Percentiles rank a stretch among this genome's conserved stretches.
Evolutionary conservation across 2,329 filamentous ascomycete genomes (phyloP).

Genomic region (Diaporthe eres): DNA sequence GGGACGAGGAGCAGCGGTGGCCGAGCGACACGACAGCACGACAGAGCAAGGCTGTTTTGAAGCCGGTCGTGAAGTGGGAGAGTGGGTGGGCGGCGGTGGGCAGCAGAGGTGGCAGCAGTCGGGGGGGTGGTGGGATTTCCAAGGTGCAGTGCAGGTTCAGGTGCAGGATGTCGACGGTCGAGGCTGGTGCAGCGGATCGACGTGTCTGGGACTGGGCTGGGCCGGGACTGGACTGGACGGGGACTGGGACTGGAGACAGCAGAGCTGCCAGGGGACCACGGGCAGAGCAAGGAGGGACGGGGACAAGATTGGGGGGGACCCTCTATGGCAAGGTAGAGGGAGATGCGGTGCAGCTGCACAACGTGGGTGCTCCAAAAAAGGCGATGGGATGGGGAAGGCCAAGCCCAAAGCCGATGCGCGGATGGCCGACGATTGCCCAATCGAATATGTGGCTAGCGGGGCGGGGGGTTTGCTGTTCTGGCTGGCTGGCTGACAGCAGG

Average conservation of each 20-base stretch:
- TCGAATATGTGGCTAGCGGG: conserved; percentile 13
- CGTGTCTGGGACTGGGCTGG: conserved; percentile 36
- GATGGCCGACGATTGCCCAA: conserved; percentile 22
- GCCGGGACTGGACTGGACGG: conserved; percentile 14
- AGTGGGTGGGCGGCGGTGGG: conserved; percentile 30
- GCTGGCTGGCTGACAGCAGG: conserved; percentile 10
- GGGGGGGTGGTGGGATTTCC: conserved; percentile 11
- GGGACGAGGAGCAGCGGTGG: conserved; percentile 20
- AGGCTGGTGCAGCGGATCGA: conserved; percentile 34
- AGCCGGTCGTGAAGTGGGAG: conserved; percentile 29
- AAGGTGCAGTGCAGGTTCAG: conserved; percentile 10
- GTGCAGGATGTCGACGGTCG: conserved; percentile 33
- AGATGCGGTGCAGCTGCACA: not conserved
- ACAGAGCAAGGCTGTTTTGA: conserved; percentile 32
- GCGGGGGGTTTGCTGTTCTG: not conserved
- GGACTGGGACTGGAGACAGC: conserved; percentile 32
- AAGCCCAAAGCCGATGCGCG: conserved; percentile 8
- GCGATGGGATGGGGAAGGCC: conserved; percentile 6
- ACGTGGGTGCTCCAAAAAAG: conserved; percentile 29
- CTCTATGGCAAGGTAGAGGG: conserved; percentile 18
- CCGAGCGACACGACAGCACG: conserved; percentile 31
- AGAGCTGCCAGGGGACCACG: conserved; percentile 31
- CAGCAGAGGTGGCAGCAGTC: conserved; percentile 30
- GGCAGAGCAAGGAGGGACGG: conserved; percentile 33
- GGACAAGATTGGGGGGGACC: conserved; percentile 11